Conservation (phyloP, 768 basidiomycete genomes). For the Lactarius quietus region DNA sequence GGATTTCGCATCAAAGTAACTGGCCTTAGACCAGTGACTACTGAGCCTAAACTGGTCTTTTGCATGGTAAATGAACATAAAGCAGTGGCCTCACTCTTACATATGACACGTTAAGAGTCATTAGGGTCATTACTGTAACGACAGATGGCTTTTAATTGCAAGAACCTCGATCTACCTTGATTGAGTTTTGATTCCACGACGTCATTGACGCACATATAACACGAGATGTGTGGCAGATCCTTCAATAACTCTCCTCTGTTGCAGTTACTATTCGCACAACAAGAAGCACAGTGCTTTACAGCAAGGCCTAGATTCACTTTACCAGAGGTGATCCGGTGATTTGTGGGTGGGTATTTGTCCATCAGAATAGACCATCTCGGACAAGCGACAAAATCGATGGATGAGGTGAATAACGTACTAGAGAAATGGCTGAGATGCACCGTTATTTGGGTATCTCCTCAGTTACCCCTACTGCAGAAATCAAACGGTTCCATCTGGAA, state of each 20-base stretch:
- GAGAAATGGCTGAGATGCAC: neutral
- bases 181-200: too few relatives aligned
- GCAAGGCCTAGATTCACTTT: neutral
- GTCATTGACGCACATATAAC: too few relatives aligned
- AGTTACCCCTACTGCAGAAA: too few relatives aligned
- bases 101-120: neutral
- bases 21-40: too few relatives aligned
- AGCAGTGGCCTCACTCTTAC: neutral
- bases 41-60: too few relatives aligned
- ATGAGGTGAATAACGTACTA: conserved; percentile 20
- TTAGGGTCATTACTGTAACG: neutral
- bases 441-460: neutral
- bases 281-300: neutral
- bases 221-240: neutral
- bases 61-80: neutral
- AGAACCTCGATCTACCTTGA: neutral
- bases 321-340: neutral
- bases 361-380: conserved; percentile 40
- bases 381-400: conserved; percentile 53
- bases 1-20: neutral
- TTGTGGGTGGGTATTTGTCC: neutral
- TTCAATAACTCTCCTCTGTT: neutral
- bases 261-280: neutral
- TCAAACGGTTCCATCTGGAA: too few relatives aligned
- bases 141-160: neutral